phyloP scores from a whole-genome alignment of 257 asterid species.

The Salvia miltiorrhiza region DNA sequence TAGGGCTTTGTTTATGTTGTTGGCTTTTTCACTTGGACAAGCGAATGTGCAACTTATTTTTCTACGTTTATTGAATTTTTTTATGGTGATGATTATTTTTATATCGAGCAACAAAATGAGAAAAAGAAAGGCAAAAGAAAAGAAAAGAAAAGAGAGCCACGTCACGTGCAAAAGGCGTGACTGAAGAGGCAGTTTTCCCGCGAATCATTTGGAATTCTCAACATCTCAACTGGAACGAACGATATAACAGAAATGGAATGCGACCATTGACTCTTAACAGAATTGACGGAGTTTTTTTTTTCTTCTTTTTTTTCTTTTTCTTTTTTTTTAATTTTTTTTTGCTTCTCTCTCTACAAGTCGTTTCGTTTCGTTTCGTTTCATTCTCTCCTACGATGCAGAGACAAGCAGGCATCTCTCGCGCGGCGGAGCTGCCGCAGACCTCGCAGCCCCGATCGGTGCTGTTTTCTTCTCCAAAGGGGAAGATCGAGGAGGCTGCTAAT shows the following conservation, averaged over 20 bases:
- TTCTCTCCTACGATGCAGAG: conserved; percentile 26
- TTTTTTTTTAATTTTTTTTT: not conserved
- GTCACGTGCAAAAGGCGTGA: conserved; percentile 8
- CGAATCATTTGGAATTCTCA: not conserved
- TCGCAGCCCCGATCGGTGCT: not conserved
- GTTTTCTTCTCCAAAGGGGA: conserved; percentile 17
- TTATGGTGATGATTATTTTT: not conserved
- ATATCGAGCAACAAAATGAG: not conserved
- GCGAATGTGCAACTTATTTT: not conserved
- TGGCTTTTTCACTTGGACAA: not conserved
- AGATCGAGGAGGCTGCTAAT: conserved; percentile 8
- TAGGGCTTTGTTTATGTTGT: not conserved
- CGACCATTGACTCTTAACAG: not conserved
- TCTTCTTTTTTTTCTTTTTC: no score
- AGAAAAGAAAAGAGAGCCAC: not conserved
- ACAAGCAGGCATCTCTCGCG: conserved; percentile 21
- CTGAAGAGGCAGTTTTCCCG: conserved; percentile 3
- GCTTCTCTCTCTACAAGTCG: conserved; percentile 3
- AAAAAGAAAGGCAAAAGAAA: not conserved
- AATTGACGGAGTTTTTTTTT: not conserved
- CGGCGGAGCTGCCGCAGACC: conserved; percentile 11
- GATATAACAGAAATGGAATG: not conserved
- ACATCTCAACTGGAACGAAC: not conserved
- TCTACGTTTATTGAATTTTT: not conserved
- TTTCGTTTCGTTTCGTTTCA: no score